Evolutionary conservation across 2,329 filamentous ascomycete genomes (phyloP).

Genomic region (Pleomassaria siparia): DNA sequence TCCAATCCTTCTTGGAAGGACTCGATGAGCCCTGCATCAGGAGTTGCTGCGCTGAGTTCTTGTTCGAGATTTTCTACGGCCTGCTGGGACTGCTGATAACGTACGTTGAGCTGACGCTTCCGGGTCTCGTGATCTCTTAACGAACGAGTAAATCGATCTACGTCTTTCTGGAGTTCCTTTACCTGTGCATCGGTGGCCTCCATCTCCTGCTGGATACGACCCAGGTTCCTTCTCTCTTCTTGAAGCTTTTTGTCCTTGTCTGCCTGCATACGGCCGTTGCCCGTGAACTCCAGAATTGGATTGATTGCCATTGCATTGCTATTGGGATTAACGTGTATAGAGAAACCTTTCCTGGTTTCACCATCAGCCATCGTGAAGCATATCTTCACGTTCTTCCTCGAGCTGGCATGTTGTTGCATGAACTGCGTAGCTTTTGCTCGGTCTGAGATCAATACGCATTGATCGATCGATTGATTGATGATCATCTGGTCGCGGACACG

Average conservation of each 20-base stretch:
- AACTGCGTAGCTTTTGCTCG: constrained; percentile 66
- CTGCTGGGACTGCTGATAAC: constrained; percentile 62
- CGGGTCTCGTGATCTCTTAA: constrained; percentile 53
- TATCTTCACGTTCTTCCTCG: constrained; percentile 67
- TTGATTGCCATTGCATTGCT: constrained; percentile 53
- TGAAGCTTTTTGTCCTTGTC: constrained; percentile 69
- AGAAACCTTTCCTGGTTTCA: constrained; percentile 62
- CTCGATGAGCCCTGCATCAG: constrained; percentile 61
- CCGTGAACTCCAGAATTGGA: constrained; percentile 56
- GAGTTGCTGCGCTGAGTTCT: constrained; percentile 58
- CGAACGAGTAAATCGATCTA: constrained; percentile 53
- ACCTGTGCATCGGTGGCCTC: constrained; percentile 22
- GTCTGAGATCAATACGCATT: constrained; percentile 74
- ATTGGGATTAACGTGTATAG: constrained; percentile 43
- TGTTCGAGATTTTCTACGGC: constrained; percentile 67
- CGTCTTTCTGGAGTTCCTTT: constrained; percentile 43
- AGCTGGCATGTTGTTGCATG: constrained; percentile 60
- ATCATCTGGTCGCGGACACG: constrained; percentile 79
- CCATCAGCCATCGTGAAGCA: constrained; percentile 69
- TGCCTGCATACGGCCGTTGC: constrained; percentile 73
- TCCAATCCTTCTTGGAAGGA: constrained; percentile 53
- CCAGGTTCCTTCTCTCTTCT: constrained; percentile 50
- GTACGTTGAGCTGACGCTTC: constrained; percentile 54
- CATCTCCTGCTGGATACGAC: constrained; percentile 52
- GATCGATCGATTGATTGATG: constrained; percentile 80